Base-by-base conservation (phyloP, 768 basidiomycete species). In the Trametes coccinea region DNA sequence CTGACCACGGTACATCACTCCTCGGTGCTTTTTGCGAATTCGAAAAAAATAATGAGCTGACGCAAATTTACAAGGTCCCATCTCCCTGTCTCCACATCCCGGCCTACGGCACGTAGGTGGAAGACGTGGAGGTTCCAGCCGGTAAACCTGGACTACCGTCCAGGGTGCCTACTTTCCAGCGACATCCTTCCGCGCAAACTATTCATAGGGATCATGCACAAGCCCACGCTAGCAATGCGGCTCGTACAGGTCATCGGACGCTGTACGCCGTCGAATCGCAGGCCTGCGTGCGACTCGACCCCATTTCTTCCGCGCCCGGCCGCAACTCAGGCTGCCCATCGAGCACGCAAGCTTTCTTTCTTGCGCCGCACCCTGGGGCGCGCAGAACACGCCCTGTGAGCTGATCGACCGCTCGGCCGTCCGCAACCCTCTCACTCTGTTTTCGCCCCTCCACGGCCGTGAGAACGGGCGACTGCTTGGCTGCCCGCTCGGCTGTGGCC, bases 371-470 rank as follows among this genome's bases (percentile, higher is more conserved):
- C 22, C 22, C 22, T 22, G 22, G 22, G 22, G 45, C n/a, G 45
- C 45, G 45, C 45, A 46, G 45, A 27, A 27, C 22, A 49, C 17
- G 47, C n/a, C 30, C 40, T 17, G 41, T 22, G 49, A 43, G 41
- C n/a, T 11, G 30, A 13, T 14, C 29, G 13, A 27, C 30, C 10
- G 31, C 16, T 31, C 48, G 30, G n/a, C 10, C 47, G 41, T 33
- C 41, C 57, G 33, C 49, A 44, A 51, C 30, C 57, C 49, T 51
- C 50, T 51, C 50, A 45, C 50, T 59, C 57, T 51, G 31, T 52
- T 59, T 43, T 49, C 48, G 13, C 31, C 31, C 8, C 40, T 44
- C 49, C 49, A 59, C 57, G 57, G 57, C 57, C 39, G 57, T 59
- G 57, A 37, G 57, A 59, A 33, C 29, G 49, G 2, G 2, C 22